Evolutionary conservation across 1,284 basidiomycete genomes (phyloP), one percentile per base, ranked within the genome.

Genomic region (Naganishia liquefaciens): DNA sequence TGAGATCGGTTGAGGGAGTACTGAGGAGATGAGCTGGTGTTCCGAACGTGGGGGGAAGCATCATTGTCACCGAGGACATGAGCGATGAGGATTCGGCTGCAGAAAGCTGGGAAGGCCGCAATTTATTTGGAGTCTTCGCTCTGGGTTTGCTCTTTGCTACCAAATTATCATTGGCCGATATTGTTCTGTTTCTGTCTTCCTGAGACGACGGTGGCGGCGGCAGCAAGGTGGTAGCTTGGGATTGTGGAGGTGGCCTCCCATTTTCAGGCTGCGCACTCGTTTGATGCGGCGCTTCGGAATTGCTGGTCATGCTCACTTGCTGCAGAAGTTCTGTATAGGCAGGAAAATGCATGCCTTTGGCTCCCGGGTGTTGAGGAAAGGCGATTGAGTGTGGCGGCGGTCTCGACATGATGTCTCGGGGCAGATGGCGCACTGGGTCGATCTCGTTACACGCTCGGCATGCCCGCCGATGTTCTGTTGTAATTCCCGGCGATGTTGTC

Each of bases 31-130:
- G 57, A 15, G 57, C 57, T 3, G 57, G 33, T 17, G 46, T 60
- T 13, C 57, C 57, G 37, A 60, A 60, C n/a, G 57, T 60, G 33
- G 57, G 57, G 9, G 57, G 57, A 49, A 60, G 57, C 57, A 60
- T 50, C 57, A 60, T 60, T 0, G 46, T 47, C 15, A 60, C 27
- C 25, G 57, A 60, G n/a, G 57, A 60, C 57, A 60, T 40, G 3
- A 60, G 23, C 23, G 57, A 60, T 23, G 57, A 46, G 13, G 57
- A 60, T 27, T 60, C 57, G 15, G 57, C 46, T 40, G 46, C 57
- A 2, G 46, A 47, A 40, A 49, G 27, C 21, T 60, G 57, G 5
- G 46, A 46, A 17, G 57, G 57, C n/a, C 43, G 49, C 15, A 46
- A 27, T 15, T 42, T 49, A 21, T 40, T 46, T 23, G n/a, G 27